A percentile compares a stretch with the other conserved stretches of the same genome.
Evolutionary conservation across 1,284 basidiomycete genomes (phyloP).

Genomic region (Cutaneotrichosporon sp.): DNA sequence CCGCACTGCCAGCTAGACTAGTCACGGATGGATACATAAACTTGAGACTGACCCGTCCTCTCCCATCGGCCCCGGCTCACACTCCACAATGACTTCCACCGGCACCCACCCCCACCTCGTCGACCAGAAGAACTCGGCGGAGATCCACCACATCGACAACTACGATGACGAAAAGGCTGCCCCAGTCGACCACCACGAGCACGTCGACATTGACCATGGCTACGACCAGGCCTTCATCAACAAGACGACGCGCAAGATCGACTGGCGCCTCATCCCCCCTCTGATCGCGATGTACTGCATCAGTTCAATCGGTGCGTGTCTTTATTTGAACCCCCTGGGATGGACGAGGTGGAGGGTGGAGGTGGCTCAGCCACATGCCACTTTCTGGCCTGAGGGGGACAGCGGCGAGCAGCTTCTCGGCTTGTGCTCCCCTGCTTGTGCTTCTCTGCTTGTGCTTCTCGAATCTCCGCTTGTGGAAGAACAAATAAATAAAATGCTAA

Average conservation of each 20-base stretch:
- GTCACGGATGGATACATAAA: background rate
- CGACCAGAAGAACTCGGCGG: background rate
- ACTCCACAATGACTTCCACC: background rate
- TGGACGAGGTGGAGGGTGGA: too few relatives aligned
- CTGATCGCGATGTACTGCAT: slow-evolving; percentile 26
- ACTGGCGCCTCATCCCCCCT: slow-evolving; percentile 21
- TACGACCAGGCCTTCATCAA: slow-evolving; percentile 12
- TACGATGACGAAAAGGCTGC: background rate
- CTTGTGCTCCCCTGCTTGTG: too few relatives aligned
- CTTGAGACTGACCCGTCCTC: too few relatives aligned
- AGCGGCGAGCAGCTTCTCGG: too few relatives aligned
- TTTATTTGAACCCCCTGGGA: too few relatives aligned
- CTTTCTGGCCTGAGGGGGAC: too few relatives aligned
- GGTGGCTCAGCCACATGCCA: too few relatives aligned
- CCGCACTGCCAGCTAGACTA: background rate
- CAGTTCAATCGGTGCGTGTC: slow-evolving; percentile 20
- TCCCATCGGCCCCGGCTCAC: background rate
- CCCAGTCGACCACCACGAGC: background rate
- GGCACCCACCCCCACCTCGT: background rate
- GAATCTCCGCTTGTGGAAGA: too few relatives aligned
- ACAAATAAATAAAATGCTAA: too few relatives aligned
- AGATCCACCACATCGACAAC: background rate
- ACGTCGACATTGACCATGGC: slow-evolving; percentile 19
- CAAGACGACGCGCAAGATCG: slow-evolving; percentile 18
- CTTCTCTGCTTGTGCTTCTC: too few relatives aligned